Base-by-base conservation (phyloP, 2,329 filamentous ascomycete species). In the Calonectria ilicicola region DNA sequence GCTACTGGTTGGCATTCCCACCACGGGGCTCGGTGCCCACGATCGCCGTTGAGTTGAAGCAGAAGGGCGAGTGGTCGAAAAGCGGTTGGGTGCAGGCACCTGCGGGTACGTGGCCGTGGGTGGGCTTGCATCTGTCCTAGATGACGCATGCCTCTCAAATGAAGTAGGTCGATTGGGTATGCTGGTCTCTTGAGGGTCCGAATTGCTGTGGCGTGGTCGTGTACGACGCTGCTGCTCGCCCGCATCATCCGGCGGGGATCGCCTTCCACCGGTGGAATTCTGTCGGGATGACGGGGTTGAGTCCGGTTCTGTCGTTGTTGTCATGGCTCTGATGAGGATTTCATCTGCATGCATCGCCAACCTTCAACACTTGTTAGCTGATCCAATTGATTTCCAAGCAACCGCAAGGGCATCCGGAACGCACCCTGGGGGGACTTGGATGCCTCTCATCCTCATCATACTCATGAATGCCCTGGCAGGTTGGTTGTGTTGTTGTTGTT, bases 381-480 rank as follows among this genome's bases (percentile, higher is more conserved):
- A 47, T 21, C n/a, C 15, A 49, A 14, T 42, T 9, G 17, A 42
- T 29, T n/a, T 15, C 21, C 23, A 40, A 21, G 21, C 21, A n/a
- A 29, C 49, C 17, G n/a, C 60, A 23, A 60, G 9, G 21, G 38
- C 26, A 44, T 29, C n/a, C 17, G 29, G 27, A 56, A 74, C 76
- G 65, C n/a, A 82, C 80, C 74, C 75, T 32, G 73, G 32, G 19
- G 80, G 73, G 27, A 77, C 42, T 40, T 74, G 68, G 5, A 74
- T n/a, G 27, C 77, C 77, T 38, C 80, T 76, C 44, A 79, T 73
- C 56, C 82, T 79, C 74, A 83, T 81, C 65, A 83, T 74, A 58
- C 78, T 80, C 58, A 83, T 66, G 49, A 83, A 83, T 6, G 81
- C 76, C 42, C 81, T 74, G 1, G 77, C 70, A 8, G 80, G 77